Percentiles rank a stretch among this genome's conserved stretches.
phyloP scores from a whole-genome alignment of 805 yeast genomes.

The Nakazawaea sp. region DNA sequence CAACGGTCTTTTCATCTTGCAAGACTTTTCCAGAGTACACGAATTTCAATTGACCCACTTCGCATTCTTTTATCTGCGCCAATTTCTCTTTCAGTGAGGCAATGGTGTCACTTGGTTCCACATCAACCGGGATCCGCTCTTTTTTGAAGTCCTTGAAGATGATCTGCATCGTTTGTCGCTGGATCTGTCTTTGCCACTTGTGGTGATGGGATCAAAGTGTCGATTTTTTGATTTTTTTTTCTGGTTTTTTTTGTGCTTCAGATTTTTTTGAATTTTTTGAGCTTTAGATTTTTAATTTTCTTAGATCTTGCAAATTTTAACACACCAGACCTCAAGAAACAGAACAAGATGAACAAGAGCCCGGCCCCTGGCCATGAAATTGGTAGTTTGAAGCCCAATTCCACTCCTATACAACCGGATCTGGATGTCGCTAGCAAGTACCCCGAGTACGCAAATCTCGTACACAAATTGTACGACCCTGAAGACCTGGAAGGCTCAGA shows the following conservation, averaged over 20 bases:
- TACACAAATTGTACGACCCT: not conserved
- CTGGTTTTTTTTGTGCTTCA: no score
- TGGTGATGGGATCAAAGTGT: no score
- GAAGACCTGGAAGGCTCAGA: not conserved
- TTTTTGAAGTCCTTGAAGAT: slow-evolving; percentile 90
- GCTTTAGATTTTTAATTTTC: no score
- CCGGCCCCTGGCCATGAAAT: no score
- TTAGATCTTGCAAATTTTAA: no score
- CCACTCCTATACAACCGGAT: not conserved
- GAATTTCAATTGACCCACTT: slow-evolving; percentile 70
- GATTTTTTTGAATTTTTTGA: no score
- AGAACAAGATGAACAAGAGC: no score
- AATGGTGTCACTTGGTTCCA: slow-evolving; percentile 59
- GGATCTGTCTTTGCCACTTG: no score
- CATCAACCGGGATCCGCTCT: slow-evolving; percentile 74
- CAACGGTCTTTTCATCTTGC: slow-evolving; percentile 73
- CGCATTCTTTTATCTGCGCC: slow-evolving; percentile 63
- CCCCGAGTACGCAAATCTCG: slow-evolving; percentile 3
- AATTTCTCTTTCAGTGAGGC: slow-evolving; percentile 66
- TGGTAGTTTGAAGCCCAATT: no score
- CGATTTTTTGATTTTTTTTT: no score
- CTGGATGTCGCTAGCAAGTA: not conserved
- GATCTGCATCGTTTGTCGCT: no score
- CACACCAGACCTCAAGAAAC: no score
- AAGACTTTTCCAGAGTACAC: slow-evolving; percentile 89